Evolutionary conservation across 306 rosid species (phyloP), one percentile per base, ranked within the genome.

Genomic region (Prunus mume): DNA sequence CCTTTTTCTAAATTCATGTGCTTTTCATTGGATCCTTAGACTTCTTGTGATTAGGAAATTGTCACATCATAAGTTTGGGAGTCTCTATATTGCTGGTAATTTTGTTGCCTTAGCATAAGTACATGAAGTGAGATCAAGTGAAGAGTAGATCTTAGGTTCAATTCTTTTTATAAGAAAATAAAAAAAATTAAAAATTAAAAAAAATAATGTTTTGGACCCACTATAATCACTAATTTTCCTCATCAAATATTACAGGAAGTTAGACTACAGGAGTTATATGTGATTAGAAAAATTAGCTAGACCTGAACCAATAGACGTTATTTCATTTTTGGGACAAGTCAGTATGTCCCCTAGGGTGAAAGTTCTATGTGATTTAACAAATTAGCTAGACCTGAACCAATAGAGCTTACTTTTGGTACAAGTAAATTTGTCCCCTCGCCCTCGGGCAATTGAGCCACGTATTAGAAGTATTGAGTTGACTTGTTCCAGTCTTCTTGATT

Each of bases 321-420:
- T 25, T 25, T 25, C 27, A 25, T 25, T 25, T 25, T 25, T 25
- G 27, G 27, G 27, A 25, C 27, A 25, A 25, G 27, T 25, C 27
- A 25, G 2, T 25, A 25, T 25, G 27, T 25, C 27, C 27, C 27
- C 27, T 30, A 27, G 58, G 57, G 10, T 24, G 22, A 60, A 13
- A 10, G 51, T 38, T 38, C 1, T 38, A 38, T 38, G 43, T 38
- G 43, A 38, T 38, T 38, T 38, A 7, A 38, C 43, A 38, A 38
- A 38, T 38, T 38, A 38, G 43, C 43, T 38, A 34, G 9, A 38
- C 43, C 43, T 38, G 43, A 38, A 38, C 43, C 43, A 47, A 0
- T 3, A 3, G 15, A 49, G 54, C 22, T 34, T 80, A 50, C 67
- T 63, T 22, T 25, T 56, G 64, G 69, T 71, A 74, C 57, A 79